Evolutionary conservation across 805 yeast genomes (phyloP), one percentile per base, ranked within the genome.

Genomic region (Candida schatavii): DNA sequence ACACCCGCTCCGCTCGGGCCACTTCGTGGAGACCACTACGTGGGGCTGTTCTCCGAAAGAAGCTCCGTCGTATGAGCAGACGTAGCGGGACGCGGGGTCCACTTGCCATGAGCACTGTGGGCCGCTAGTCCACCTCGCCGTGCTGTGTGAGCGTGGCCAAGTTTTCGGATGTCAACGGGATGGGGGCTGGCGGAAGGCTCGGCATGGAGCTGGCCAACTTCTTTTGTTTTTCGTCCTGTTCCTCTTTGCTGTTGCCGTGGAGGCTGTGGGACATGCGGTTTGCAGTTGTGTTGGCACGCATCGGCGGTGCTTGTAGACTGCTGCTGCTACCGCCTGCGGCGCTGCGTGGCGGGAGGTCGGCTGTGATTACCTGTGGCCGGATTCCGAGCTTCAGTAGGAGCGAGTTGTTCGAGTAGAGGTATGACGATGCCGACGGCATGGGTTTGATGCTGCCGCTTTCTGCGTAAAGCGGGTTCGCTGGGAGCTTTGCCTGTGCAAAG

Each of bases 311-410:
- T 13, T 5, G 13, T 22, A 17, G 13, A 7, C 20, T 31, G 11
- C 15, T 2, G 20, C 35, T 19, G 10, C 6, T 5, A 14, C 29
- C 18, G n/a, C n/a, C n/a, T n/a, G n/a, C n/a, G n/a, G n/a, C n/a
- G n/a, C n/a, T n/a, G 23, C 30, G 45, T 7, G 40, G 36, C 4
- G 63, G 62, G 29, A 60, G 30, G 5, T 59, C 62, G 1, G 69
- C 46, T 11, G 67, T 56, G 6, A 70, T 59, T 9, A 68, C 69
- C 46, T 68, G 74, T 0, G 75, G 74, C 41, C 57, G 52, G 28
- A 70, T 67, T 1, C 75, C 75, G 15, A 70, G 46, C 41, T 61
- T 63, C 4, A 69, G 59, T 22, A 70, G 55, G 15, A 68, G 50
- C 2, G 73, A 61, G 39, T 53, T 61, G 46, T 65, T 68, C 17